These are phyloP conservation scores for Pestalotiopsis sp. DNA, from an alignment of 2,329 filamentous ascomycete genomes.

Conservation along the genomic window DNA sequence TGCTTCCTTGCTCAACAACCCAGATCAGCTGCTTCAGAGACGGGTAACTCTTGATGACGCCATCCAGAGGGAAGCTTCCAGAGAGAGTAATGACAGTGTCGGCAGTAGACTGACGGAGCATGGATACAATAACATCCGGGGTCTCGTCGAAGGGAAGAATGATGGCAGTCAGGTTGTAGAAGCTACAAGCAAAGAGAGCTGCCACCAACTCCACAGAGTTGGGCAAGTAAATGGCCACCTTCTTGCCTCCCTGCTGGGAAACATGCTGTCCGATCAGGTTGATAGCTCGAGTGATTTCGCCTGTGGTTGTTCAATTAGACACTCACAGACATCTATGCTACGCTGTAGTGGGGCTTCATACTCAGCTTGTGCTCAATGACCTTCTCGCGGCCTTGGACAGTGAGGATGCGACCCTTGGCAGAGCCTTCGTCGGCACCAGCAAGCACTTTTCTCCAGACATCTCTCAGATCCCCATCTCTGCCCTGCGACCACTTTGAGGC, in stretches of 20 bases:
- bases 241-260: conserved; percentile 70
- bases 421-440: conserved; percentile 68
- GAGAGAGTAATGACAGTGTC: conserved; percentile 85
- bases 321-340: conserved; percentile 7
- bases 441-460: conserved; percentile 81
- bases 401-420: conserved; percentile 73
- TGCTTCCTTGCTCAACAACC: conserved; percentile 89
- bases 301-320: conserved; percentile 38
- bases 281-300: conserved; percentile 81
- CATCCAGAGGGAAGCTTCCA: conserved; percentile 81
- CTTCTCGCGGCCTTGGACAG: conserved; percentile 75
- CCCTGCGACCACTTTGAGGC: conserved; percentile 83
- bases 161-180: conserved; percentile 84
- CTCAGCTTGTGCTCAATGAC: conserved; percentile 69
- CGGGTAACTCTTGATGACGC: conserved; percentile 69
- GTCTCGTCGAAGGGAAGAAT: conserved; percentile 82
- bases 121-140: conserved; percentile 67
- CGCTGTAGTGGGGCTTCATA: not conserved
- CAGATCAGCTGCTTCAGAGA: conserved; percentile 80
- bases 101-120: conserved; percentile 73
- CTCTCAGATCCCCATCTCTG: conserved; percentile 84
- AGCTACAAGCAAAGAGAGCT: conserved; percentile 84
- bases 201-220: conserved; percentile 90
- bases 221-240: conserved; percentile 86
- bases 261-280: conserved; percentile 82